phyloP scores from a whole-genome alignment of 352 stramenopile genomes.

The Phytophthora chlamydospora region DNA sequence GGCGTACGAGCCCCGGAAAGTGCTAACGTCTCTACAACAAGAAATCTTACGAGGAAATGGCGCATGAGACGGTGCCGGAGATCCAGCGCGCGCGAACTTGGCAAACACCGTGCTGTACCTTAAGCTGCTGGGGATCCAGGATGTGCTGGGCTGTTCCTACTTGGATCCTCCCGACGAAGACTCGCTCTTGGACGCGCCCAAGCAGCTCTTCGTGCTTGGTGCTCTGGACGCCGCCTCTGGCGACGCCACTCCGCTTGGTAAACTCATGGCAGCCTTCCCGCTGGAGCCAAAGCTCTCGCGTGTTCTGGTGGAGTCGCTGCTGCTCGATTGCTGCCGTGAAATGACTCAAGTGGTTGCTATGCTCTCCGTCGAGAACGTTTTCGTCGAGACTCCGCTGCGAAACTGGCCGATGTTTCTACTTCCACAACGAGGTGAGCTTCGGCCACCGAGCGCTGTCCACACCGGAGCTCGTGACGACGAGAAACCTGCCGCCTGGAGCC shows the following conservation, averaged over 20 bases:
- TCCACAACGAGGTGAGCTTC: constrained; percentile 90
- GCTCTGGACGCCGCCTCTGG: constrained; percentile 56
- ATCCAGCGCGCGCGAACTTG: constrained; percentile 96
- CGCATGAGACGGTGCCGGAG: constrained; percentile 98
- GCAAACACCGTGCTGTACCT: constrained; percentile 94
- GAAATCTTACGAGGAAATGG: constrained; percentile 94
- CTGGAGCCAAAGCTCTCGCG: constrained; percentile 77
- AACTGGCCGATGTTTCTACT: too few relatives aligned
- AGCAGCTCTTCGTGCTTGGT: constrained; percentile 74
- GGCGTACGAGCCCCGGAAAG: constrained; percentile 96
- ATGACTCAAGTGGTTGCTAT: constrained; percentile 82
- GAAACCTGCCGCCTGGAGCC: constrained; percentile 88
- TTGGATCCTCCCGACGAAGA: constrained; percentile 76
- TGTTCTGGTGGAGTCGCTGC: constrained; percentile 67
- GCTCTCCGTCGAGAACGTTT: constrained; percentile 85
- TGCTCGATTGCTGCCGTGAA: constrained; percentile 61
- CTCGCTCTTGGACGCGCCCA: constrained; percentile 73
- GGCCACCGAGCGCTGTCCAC: constrained; percentile 70
- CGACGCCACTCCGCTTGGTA: constrained; percentile 62
- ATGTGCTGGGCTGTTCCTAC: constrained; percentile 75
- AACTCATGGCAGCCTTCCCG: constrained; percentile 86
- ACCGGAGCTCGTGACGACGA: constrained; percentile 84
- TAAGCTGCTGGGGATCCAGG: constrained; percentile 72
- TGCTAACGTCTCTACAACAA: constrained; percentile 99
- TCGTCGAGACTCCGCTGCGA: too few relatives aligned